phyloP scores from a whole-genome alignment of 371 early-diverging fungal species.

The Actinomortierella wolfii region DNA sequence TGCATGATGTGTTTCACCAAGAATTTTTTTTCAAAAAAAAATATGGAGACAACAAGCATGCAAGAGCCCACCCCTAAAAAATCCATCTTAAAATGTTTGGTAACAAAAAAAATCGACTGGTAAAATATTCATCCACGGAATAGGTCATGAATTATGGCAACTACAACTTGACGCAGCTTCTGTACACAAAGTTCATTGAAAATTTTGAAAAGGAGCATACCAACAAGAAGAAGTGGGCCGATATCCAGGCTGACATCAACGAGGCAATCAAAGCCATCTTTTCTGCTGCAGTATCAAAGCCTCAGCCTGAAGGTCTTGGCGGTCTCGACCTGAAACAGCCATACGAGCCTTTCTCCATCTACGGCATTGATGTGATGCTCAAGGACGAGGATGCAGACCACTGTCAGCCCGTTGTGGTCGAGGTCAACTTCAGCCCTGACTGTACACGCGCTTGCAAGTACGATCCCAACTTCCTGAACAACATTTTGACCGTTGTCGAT shows the following conservation, averaged over 20 bases:
- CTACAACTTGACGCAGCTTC: constrained; percentile 60
- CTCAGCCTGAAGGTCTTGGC: constrained; percentile 54
- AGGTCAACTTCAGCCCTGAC: constrained; percentile 63
- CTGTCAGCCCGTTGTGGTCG: constrained; percentile 56
- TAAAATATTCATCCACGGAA: too few relatives aligned
- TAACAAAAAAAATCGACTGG: too few relatives aligned
- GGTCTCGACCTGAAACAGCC: constrained; percentile 26
- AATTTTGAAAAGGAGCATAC: constrained; percentile 61
- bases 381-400: constrained; percentile 36
- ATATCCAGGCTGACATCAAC: constrained; percentile 56
- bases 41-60: too few relatives aligned
- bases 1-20: too few relatives aligned
- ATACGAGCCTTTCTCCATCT: constrained; percentile 55
- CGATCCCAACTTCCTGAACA: constrained; percentile 62
- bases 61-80: too few relatives aligned
- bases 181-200: constrained; percentile 60
- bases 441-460: constrained; percentile 63
- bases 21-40: too few relatives aligned
- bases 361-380: constrained; percentile 63
- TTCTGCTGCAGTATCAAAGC: constrained; percentile 51
- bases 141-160: constrained; percentile 60
- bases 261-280: constrained; percentile 56
- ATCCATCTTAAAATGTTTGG: too few relatives aligned
- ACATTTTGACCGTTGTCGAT: constrained; percentile 56
- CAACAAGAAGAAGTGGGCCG: constrained; percentile 49